Base-by-base conservation (phyloP, 345 rosid genomes). In the Eucalyptus viminalis region DNA sequence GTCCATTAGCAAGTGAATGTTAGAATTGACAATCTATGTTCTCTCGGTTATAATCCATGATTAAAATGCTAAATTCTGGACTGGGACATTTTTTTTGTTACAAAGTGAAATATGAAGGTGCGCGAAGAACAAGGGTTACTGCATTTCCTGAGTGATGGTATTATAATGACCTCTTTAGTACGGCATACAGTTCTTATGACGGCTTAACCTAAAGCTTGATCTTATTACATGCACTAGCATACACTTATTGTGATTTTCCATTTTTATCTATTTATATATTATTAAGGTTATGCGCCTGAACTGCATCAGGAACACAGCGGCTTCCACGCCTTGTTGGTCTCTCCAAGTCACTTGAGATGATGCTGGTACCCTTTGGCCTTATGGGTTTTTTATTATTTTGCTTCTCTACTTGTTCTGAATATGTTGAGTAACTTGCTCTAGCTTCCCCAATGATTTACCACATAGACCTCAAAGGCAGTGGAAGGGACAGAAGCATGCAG, bases 271-370 rank as follows among this genome's bases (percentile, higher is more conserved):
- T 47, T 40, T 88, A 37, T 58, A 34, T 43, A 80, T 86, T 37
- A 15, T 81, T 89, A 83, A 88, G 88, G 88, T 89, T 24, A 50
- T 87, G 86, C 86, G 56, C 89, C 86, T 94, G 88, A 90, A 87
- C 91, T 92, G 94, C 34, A 69, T 83, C 94, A 97, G 99, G 99
- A 90, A 97, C 99, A 47, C 99, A 98, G 90, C 94, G 99, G 56
- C 99, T 98, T 94, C 99, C 99, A 10, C 99, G 99, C 86, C 99
- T 98, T 91, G 98, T 98, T 91, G 99, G 99, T 88, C 96, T 97
- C 89, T 85, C 98, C 43, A 98, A 95, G 89, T 94, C 96, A 90
- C 98, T 98, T 89, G 99, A 95, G 92, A 98, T 98, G 99, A 98
- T 98, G 95, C 92, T 98, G 98, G 99, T 97, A 72, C 45, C 81